Evolutionary conservation across 768 basidiomycete genomes (phyloP).

Genomic region (Lentinula guzmanii): DNA sequence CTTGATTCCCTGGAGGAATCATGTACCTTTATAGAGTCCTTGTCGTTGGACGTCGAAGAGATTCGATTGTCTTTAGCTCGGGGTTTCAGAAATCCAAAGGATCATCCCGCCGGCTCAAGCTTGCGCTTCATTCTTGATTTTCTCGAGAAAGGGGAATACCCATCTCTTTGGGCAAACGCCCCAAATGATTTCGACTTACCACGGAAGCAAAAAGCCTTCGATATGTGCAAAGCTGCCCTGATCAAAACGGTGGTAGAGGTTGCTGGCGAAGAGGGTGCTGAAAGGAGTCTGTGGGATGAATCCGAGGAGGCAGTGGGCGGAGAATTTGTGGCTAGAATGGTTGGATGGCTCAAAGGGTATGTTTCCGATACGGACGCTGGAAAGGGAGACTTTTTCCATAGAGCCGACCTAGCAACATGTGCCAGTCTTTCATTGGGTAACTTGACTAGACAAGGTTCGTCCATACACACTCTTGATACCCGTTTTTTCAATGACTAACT

Average conservation of each 20-base stretch:
- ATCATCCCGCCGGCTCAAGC: constrained; percentile 51
- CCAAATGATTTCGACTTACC: constrained; percentile 45
- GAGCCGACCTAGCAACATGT: constrained; percentile 80
- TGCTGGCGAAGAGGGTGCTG: constrained; percentile 75
- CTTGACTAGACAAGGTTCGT: constrained; percentile 64
- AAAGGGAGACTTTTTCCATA: constrained; percentile 21
- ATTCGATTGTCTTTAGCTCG: constrained; percentile 68
- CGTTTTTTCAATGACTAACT: not conserved
- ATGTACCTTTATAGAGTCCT: constrained; percentile 71
- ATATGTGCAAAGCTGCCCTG: constrained; percentile 78
- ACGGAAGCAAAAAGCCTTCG: constrained; percentile 65
- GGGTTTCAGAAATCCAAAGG: constrained; percentile 51
- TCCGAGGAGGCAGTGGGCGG: constrained; percentile 55
- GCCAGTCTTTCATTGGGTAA: constrained; percentile 82
- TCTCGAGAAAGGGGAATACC: constrained; percentile 66
- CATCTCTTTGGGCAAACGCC: constrained; percentile 53
- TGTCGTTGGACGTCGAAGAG: constrained; percentile 73
- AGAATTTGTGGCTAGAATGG: constrained; percentile 65
- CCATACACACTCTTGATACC: not conserved
- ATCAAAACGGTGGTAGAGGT: constrained; percentile 85
- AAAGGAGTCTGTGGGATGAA: constrained; percentile 72
- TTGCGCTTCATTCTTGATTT: constrained; percentile 64
- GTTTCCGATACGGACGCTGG: constrained; percentile 30
- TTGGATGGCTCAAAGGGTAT: constrained; percentile 66
- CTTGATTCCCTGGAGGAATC: constrained; percentile 69